phyloP scores from a whole-genome alignment of 202 grass and related monocot species.

The Alloteropsis angusta region DNA sequence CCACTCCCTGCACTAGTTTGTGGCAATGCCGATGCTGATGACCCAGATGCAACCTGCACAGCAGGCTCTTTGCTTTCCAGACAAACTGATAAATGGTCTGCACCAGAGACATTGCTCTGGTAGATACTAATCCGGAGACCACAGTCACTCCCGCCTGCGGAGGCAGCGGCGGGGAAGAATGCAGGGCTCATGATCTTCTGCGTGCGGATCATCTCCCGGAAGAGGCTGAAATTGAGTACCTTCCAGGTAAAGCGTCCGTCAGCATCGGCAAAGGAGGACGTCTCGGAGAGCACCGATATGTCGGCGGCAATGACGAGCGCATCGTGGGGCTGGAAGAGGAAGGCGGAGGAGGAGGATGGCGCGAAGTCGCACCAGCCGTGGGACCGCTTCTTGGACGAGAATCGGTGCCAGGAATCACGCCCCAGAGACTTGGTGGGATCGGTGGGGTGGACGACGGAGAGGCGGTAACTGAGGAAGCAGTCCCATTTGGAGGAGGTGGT shows the following conservation, averaged over 20 bases:
- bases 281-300: constrained; percentile 72
- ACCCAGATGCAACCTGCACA: constrained; percentile 28
- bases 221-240: constrained; percentile 66
- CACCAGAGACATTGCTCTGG: constrained; percentile 59
- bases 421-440: constrained; percentile 51
- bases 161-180: constrained; percentile 39
- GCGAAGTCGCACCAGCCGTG: constrained; percentile 94
- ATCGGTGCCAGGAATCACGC: constrained; percentile 90
- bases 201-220: constrained; percentile 77
- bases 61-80: constrained; percentile 80
- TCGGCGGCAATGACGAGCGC: constrained; percentile 64
- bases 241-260: constrained; percentile 92
- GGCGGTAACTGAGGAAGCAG: constrained; percentile 83
- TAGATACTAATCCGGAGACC: constrained; percentile 83
- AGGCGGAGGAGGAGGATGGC: constrained; percentile 42
- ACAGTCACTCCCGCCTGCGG: constrained; percentile 38
- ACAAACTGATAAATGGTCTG: constrained; percentile 78
- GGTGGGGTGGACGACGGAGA: constrained; percentile 51
- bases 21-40: constrained; percentile 23
- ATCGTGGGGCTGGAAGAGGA: constrained; percentile 50
- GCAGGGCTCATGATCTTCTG: constrained; percentile 90
- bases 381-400: constrained; percentile 89
- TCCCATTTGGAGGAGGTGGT: constrained; percentile 66
- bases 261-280: constrained; percentile 39
- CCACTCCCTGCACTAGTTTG: constrained; percentile 16